These are phyloP conservation scores for Pythium phragmitis DNA, from an alignment of 352 stramenopile species.

Conservation along the genomic window DNA sequence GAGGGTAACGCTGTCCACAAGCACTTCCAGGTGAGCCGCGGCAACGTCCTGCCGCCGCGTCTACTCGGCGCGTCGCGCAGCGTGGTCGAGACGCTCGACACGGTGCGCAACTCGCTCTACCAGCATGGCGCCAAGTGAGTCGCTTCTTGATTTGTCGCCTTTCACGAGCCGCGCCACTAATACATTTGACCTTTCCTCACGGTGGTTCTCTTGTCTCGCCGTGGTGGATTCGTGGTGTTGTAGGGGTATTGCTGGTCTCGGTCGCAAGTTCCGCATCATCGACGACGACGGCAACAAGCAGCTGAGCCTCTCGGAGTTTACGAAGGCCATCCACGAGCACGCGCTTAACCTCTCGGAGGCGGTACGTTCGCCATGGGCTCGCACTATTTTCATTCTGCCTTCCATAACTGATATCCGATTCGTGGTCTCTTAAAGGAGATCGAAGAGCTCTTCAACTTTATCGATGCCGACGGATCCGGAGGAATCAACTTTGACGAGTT, in stretches of 20 bases:
- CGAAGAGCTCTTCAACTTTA: conserved; percentile 66
- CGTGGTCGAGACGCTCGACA: conserved; percentile 61
- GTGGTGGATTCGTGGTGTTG: conserved; percentile 13
- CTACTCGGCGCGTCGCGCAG: conserved; percentile 55
- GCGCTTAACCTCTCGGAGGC: conserved; percentile 47
- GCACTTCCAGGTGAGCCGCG: conserved; percentile 57
- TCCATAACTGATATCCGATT: background rate
- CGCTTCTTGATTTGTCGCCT: background rate
- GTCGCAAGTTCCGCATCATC: conserved; percentile 88
- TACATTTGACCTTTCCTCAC: conserved; percentile 18
- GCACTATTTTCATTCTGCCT: background rate
- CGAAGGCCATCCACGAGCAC: conserved; percentile 74
- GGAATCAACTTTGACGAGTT: conserved; percentile 87
- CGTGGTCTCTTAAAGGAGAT: conserved; percentile 33
- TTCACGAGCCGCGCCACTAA: conserved; percentile 4
- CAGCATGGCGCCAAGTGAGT: conserved; percentile 67
- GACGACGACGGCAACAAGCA: conserved; percentile 85
- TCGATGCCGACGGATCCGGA: conserved; percentile 80
- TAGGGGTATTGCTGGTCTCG: conserved; percentile 69
- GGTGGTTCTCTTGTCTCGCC: conserved; percentile 4
- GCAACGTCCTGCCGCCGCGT: conserved; percentile 68
- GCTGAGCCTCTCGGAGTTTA: conserved; percentile 73
- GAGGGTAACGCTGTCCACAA: conserved; percentile 48
- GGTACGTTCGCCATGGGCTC: conserved; percentile 15
- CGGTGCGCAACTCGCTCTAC: conserved; percentile 70